These are phyloP conservation scores for Trifolium subterraneum DNA, from an alignment of 306 rosid species.

Conservation along the genomic window DNA sequence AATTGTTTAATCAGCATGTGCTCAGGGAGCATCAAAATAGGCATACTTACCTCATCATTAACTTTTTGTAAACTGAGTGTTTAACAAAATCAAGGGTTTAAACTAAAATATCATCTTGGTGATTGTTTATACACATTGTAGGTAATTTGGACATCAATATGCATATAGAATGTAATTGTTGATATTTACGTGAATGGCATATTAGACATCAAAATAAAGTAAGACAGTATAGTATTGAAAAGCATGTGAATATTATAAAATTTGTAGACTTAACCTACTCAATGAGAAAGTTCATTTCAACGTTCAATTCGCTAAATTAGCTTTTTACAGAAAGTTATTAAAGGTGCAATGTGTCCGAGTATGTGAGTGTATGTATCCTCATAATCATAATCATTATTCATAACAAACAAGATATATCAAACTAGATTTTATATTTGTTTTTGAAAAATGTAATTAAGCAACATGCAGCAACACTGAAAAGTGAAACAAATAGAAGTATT, in stretches of 20 bases:
- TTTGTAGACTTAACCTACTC: conserved; percentile 1
- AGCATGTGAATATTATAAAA: not conserved
- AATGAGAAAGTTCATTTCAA: not conserved
- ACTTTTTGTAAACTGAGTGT: not conserved
- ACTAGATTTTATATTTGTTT: conserved; percentile 4
- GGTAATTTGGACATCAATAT: not conserved
- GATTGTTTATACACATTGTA: not conserved
- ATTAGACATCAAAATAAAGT: not conserved
- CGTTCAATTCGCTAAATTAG: not conserved
- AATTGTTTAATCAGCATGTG: not conserved
- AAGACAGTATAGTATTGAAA: not conserved
- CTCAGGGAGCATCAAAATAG: not conserved
- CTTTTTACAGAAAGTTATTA: not conserved
- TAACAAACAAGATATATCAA: conserved; percentile 23
- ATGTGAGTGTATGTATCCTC: not conserved
- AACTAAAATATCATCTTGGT: not conserved
- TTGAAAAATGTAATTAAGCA: conserved; percentile 25
- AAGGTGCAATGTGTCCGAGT: not conserved
- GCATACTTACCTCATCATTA: not conserved
- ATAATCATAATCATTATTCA: conserved; percentile 22
- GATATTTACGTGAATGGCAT: too few species aligned
- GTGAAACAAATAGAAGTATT: conserved; percentile 2
- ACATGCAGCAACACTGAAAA: conserved; percentile 14
- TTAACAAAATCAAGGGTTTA: not conserved
- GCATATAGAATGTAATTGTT: too few species aligned